Evolutionary conservation across 495 filamentous ascomycete genomes (phyloP), one percentile per base, ranked within the genome.

Genomic region (Lindgomyces ingoldianus): DNA sequence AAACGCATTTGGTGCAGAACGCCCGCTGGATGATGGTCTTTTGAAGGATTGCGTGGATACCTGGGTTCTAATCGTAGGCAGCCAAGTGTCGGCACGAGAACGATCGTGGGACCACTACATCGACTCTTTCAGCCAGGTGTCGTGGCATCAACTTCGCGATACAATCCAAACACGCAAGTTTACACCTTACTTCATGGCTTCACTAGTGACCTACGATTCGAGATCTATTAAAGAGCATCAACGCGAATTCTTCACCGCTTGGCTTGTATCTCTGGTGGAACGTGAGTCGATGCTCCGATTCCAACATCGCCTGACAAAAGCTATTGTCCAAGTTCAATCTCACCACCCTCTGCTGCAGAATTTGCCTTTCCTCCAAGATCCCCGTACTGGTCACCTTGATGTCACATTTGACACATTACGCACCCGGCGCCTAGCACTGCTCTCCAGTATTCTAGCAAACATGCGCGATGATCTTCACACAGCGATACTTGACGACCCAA

Each of bases 1-100:
- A 10, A 89, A 87, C 57, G 83, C 81, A 57, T 90, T 90, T 71
- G 88, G 88, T 19, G 82, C 83, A 26, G 88, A 90, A 49, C 67
- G 70, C 11, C 73, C 76, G 25, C 83, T 84, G 0, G 81, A 87
- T 26, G 86, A 90, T 70, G 68, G 65, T 8, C 72, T 90, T 24
- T 76, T 90, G 9, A 65, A 79, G 16, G 79, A 75, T 53, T 51
- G 74, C 21, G 62, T 79, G 18, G 75, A 80, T 47, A 58, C 69
- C 0, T 80, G 77, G 77, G 62, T 58, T 26, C 42, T 62, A 11
- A 51, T 76, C 2, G 71, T 71, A n/a, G 62, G 60, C 14, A 65
- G 60, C 41, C 68, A 74, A 24, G 74, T 81, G 1, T 52, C 71
- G 16, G 56, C 55, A 3, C 70, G 74, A n/a, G 55, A 72, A 9